Evolutionary conservation across 2,329 filamentous ascomycete species (phyloP), one percentile per base, ranked within the genome.

Genomic region (Orbilia blumenaviensis): DNA sequence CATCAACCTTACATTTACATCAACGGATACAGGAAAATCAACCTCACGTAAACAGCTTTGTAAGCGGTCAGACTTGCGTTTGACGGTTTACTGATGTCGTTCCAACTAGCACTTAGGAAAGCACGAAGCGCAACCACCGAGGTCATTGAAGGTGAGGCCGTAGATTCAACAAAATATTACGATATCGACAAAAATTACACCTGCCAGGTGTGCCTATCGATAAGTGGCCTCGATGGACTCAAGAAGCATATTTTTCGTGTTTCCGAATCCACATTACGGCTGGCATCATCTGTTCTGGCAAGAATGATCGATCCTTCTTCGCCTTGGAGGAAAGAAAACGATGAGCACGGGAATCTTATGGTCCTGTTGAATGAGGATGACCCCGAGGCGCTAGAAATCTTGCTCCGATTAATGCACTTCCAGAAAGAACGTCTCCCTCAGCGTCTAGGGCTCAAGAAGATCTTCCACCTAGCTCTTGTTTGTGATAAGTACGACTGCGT

Each of bases 401-500:
- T 76, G 3, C 69, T 76, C 48, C 32, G 42, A 2, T 23, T 76
- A 10, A 76, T 76, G 50, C 72, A 76, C 34, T 76, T 76, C 23
- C 56, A 76, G 27, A 50, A 60, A 27, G 27, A 69, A 9, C 9
- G 16, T 6, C 36, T 69, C 10, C 72, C 72, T 14, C 34, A 64
- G 18, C 27, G 42, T 38, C 44, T 76, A 3, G 58, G 41, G 16
- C n/a, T 76, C 16, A 64, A 69, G 9, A 48, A 25, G 9, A 66
- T 76, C 4, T 76, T 76, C 27, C 21, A 58, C 0, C 23, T 76
- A 18, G 64, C 56, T 7, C 52, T 64, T 2, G 41, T 62, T 5
- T 76, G 72, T 27, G 72, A 76, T 32, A 68, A 76, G 25, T 76
- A 76, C 32, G 60, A 67, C 32, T 76, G 72, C 36, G 48, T 76